Percentiles rank a stretch among this genome's conserved stretches.
Evolutionary conservation across 306 rosid genomes (phyloP).

Genomic region (Pyrus bretschneideri): DNA sequence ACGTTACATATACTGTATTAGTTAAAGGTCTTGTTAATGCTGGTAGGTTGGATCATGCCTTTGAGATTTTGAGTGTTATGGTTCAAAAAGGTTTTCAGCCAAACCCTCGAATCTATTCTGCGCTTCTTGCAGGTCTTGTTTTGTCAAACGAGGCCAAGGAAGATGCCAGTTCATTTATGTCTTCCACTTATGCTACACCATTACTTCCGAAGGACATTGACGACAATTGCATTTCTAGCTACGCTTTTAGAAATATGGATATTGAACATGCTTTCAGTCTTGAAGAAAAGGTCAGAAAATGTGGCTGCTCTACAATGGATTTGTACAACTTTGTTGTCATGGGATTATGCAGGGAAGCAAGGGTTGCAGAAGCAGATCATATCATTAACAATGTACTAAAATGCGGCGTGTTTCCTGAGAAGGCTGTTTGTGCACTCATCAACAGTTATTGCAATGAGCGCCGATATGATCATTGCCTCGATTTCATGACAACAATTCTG

Average conservation of each 20-base stretch:
- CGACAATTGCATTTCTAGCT: neutral
- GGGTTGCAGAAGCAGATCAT: neutral
- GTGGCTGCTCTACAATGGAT: neutral
- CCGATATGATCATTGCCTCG: neutral
- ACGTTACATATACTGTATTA: neutral
- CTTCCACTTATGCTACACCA: neutral
- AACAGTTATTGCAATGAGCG: neutral
- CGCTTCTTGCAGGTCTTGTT: neutral
- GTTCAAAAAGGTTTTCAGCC: neutral
- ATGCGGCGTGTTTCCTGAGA: neutral
- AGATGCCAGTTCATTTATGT: neutral
- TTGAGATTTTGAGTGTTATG: neutral
- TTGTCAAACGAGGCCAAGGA: neutral
- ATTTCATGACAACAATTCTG: neutral
- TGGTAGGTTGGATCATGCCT: neutral
- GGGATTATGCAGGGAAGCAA: neutral
- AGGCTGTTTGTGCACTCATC: neutral
- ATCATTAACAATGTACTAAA: neutral
- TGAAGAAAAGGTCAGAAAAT: slow-evolving; percentile 1
- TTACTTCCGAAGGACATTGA: neutral
- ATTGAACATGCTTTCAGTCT: slow-evolving; percentile 1
- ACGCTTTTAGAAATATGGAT: neutral
- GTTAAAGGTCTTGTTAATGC: neutral
- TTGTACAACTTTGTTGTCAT: neutral
- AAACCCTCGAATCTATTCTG: neutral